Percentiles rank a stretch among this genome's conserved stretches.
Evolutionary conservation across 306 rosid species (phyloP).

Genomic region (Dryas octopetala): DNA sequence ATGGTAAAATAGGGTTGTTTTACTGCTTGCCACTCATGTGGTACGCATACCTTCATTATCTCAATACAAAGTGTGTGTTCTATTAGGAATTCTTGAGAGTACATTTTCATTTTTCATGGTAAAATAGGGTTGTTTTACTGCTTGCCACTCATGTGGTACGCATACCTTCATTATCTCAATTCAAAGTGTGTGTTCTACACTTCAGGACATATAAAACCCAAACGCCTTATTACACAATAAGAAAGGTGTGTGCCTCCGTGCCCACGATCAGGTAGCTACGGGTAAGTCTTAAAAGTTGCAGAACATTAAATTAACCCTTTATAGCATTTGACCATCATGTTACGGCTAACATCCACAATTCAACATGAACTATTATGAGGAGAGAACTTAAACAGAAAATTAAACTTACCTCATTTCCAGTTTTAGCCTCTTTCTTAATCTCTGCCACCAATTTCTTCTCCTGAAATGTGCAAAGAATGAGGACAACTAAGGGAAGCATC

Average conservation of each 20-base stretch:
- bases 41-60: not conserved
- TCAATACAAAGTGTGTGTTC: not conserved
- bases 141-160: not conserved
- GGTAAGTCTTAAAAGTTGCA: not conserved
- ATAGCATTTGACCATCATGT: not conserved
- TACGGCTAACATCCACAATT: not conserved
- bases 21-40: not conserved
- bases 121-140: too few species aligned
- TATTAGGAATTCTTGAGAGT: not conserved
- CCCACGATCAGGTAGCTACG: not conserved
- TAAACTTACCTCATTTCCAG: constrained; percentile 80
- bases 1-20: too few species aligned
- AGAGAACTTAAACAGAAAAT: constrained; percentile 7
- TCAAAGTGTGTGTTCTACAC: not conserved
- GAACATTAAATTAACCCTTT: not conserved
- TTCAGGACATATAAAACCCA: not conserved
- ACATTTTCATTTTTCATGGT: too few species aligned
- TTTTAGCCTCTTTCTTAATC: constrained; percentile 83
- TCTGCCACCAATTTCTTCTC: constrained; percentile 94
- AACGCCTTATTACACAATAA: not conserved
- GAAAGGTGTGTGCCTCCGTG: not conserved
- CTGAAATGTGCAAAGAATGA: constrained; percentile 40
- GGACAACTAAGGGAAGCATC: constrained; percentile 13
- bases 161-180: not conserved
- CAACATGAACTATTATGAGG: not conserved